Percentiles rank a stretch among this genome's conserved stretches.
phyloP scores from a whole-genome alignment of 306 rosid species.

The Sophora flavescens region DNA sequence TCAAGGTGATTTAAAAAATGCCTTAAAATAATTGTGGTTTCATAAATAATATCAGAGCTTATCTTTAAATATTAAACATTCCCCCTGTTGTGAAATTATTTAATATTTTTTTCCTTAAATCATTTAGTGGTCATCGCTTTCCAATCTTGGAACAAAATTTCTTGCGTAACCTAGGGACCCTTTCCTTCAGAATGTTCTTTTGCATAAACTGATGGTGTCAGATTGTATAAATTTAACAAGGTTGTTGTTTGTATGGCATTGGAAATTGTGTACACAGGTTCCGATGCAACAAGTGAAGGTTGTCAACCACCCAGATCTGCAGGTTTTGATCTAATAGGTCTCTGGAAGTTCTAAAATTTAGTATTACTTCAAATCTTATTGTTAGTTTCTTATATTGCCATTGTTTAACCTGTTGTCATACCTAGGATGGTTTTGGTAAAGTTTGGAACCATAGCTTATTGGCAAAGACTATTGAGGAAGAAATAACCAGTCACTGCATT shows the following conservation, averaged over 20 bases:
- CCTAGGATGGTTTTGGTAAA: constrained; percentile 90
- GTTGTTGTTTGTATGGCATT: constrained; percentile 41
- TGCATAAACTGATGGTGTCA: constrained; percentile 17
- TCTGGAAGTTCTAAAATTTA: constrained; percentile 41
- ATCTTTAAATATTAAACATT: constrained; percentile 17
- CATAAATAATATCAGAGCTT: constrained; percentile 34
- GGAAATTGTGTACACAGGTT: constrained; percentile 57
- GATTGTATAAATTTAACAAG: constrained; percentile 20
- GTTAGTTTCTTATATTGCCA: constrained; percentile 34
- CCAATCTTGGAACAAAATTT: constrained; percentile 7
- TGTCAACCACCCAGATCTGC: constrained; percentile 86
- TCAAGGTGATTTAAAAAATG: constrained; percentile 69
- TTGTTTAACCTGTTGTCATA: constrained; percentile 44
- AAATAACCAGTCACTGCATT: constrained; percentile 56
- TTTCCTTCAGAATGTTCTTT: constrained; percentile 24
- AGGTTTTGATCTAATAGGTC: constrained; percentile 64
- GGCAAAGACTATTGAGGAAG: constrained; percentile 66
- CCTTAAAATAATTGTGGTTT: constrained; percentile 14
- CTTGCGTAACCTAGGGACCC: constrained; percentile 23
- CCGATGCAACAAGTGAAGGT: constrained; percentile 71
- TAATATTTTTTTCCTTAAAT: neutral
- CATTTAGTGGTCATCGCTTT: constrained; percentile 37
- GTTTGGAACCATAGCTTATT: constrained; percentile 74
- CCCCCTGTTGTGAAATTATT: neutral
- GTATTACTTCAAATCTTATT: constrained; percentile 27